Base-by-base conservation (phyloP, 2,329 filamentous ascomycete genomes). In the Fusarium sambucinum region DNA sequence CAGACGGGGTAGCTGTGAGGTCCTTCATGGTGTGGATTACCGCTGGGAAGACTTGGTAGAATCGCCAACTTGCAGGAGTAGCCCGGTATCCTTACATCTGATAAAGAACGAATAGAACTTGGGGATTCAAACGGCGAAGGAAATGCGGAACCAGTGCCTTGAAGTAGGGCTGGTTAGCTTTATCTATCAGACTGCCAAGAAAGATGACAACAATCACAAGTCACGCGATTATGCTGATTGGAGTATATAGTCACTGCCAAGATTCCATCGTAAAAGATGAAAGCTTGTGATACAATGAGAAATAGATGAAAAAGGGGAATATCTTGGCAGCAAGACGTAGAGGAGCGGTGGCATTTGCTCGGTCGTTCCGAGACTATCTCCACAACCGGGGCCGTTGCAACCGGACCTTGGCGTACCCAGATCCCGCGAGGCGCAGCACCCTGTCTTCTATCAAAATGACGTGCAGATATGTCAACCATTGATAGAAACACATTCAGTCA, bases 391-490 rank as follows among this genome's bases (percentile, higher is more conserved):
- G 62, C 60, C 62, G 60, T 41, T 40, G 29, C 44, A 65, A 23
- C 60, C 54, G 60, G 46, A 47, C 29, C 19, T 57, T 57, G 45
- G 33, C 41, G 54, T 60, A 45, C 51, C 59, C 59, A 56, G 48
- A 64, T 64, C 52, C 60, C 38, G 59, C 5, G 45, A 63, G 59
- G 60, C 52, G 60, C 60, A 64, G 59, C 40, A 59, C 59, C 59
- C 42, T 59, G 42, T 30, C 35, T 35, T 13, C 12, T 10, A 13
- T 37, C 7, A 5, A 4, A 41, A 33, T 41, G 40, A 30, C 38
- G 12, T 55, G 16, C 7, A 30, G 41, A 35, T 17, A 14, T 1
- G 11, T 29, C 6, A n/a, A 10, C n/a, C 11, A 55, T n/a, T 23
- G 4, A 37, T 29, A 55, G 19, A n/a, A 37, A 21, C 3, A 10